These are phyloP conservation scores for Cavenderia fasciculata DNA, from an alignment of 78 protist genomes.

Conservation along the genomic window DNA sequence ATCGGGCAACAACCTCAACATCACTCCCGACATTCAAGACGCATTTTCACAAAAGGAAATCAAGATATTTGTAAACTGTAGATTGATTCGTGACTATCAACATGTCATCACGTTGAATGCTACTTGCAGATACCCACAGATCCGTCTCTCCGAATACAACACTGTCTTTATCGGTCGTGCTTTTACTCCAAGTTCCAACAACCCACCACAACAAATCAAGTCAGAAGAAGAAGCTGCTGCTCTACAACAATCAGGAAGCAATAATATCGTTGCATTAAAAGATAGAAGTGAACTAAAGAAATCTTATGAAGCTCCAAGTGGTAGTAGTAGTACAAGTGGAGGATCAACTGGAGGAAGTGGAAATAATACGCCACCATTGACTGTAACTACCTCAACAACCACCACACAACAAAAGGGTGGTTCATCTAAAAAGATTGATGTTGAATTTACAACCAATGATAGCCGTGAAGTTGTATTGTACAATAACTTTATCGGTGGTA, in stretches of 20 bases:
- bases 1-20: neutral
- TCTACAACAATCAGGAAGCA: neutral
- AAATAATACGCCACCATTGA: too few relatives aligned
- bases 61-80: constrained; percentile 62
- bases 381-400: too few relatives aligned
- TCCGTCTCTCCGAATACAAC: constrained; percentile 33
- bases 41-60: constrained; percentile 27
- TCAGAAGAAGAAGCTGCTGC: neutral
- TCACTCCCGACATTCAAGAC: neutral
- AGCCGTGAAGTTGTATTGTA: constrained; percentile 17
- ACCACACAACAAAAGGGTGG: neutral
- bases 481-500: neutral
- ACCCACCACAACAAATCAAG: neutral
- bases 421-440: neutral
- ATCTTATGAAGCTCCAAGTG: neutral
- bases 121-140: constrained; percentile 43
- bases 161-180: constrained; percentile 48
- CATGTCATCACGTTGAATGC: constrained; percentile 27
- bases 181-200: too few relatives aligned
- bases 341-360: neutral
- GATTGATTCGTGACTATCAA: constrained; percentile 68
- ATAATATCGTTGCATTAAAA: neutral
- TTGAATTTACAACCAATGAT: neutral
- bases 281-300: constrained; percentile 1
- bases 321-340: too few relatives aligned